Base-by-base conservation (phyloP, 176 grass and related monocot species). In the Tuctoria greenei region DNA sequence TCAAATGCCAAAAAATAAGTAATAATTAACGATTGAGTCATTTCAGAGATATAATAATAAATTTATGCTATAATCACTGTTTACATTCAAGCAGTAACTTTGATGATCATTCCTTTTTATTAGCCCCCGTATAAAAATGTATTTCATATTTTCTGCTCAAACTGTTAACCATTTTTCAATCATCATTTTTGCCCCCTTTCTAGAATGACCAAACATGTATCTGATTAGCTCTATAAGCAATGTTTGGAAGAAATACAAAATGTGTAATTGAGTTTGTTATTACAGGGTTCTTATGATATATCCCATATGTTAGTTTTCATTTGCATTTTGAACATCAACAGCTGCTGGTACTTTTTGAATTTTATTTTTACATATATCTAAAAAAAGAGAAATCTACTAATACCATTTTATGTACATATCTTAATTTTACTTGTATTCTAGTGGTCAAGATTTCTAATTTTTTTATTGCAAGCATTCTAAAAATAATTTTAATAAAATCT, bases 171-270 rank as follows among this genome's bases (percentile, higher is more conserved):
- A 55, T 23, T 55, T 12, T 56, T 12, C 5, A 0, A 4, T 42
- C 4, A 7, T 42, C 35, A 40, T 59, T 73, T 73, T 42, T 2
- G 14, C 56, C 43, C 1, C 26, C 70, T 40, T 57, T 20, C 18
- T 60, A 18, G 39, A 55, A 43, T 20, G 34, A 73, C 16, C 44
- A 82, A 73, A 55, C 36, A 55, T 55, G 17, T 54, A 56, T n/a
- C 24, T 17, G 75, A 54, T 11, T 54, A 9, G 20, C 20, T 54
- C 60, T 31, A 73, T 17, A 11, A 11, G 8, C 46, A 5, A 5
- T 38, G 7, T 49, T 40, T 81, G 11, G 23, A 77, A 72, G 35
- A 58, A 78, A 72, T 36, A 47, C 37, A 43, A 50, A 20, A 82
- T 71, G 41, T 24, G 7, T 67, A 50, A 35, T 83, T 42, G 45